Conservation (phyloP, 1,139 yeast genomes). For the Suhomyces atakaporum region DNA sequence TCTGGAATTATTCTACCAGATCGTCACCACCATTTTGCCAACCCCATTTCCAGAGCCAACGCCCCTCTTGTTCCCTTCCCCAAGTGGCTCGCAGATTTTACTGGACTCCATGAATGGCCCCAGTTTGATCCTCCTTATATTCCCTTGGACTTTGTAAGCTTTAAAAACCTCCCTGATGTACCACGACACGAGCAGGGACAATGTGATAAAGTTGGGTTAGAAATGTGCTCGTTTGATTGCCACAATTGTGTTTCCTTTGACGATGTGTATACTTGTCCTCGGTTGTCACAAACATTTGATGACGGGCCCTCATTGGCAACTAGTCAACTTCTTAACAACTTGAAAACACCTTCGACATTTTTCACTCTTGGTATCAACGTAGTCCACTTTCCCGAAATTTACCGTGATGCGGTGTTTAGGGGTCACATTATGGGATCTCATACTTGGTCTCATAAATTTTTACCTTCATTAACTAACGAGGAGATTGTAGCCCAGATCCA, state of each 20-base stretch:
- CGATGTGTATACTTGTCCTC: constrained; percentile 75
- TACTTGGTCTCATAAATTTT: constrained; percentile 88
- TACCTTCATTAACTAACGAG: constrained; percentile 77
- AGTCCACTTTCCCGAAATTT: constrained; percentile 73
- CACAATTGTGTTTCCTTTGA: constrained; percentile 74
- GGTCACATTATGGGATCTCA: constrained; percentile 89
- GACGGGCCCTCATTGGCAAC: constrained; percentile 91
- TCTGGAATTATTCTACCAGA: constrained; percentile 1
- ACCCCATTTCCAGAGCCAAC: constrained; percentile 1
- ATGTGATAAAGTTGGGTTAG: constrained; percentile 47
- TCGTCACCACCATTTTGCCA: background rate
- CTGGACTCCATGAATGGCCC: constrained; percentile 81
- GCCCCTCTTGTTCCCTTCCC: constrained; percentile 59
- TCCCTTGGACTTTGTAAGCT: constrained; percentile 70
- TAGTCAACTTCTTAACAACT: constrained; percentile 51
- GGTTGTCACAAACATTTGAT: constrained; percentile 84
- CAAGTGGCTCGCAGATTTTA: constrained; percentile 70
- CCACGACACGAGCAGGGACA: constrained; percentile 58
- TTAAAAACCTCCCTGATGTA: constrained; percentile 49
- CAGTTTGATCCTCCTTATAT: constrained; percentile 84
- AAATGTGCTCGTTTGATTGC: constrained; percentile 83
- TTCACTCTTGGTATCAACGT: constrained; percentile 85
- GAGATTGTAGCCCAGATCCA: constrained; percentile 84
- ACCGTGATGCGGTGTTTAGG: constrained; percentile 50
- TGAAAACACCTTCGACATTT: constrained; percentile 63